Evolutionary conservation across 257 asterid genomes (phyloP).

Genomic region (Schizonepeta tenuifolia): DNA sequence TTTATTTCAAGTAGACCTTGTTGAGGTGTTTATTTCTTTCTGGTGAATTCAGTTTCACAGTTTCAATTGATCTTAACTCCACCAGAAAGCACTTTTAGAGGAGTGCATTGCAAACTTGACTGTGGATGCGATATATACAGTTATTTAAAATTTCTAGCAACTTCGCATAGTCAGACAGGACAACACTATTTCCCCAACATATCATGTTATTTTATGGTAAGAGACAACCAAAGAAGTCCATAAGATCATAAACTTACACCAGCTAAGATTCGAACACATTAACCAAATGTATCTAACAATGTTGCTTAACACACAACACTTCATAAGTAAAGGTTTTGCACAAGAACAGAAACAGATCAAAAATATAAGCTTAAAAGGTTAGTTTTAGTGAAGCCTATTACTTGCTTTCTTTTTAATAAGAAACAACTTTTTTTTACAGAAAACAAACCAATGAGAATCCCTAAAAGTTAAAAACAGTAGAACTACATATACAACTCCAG

Average conservation of each 20-base stretch:
- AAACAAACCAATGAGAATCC: not conserved
- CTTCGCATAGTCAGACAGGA: not conserved
- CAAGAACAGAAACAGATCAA: not conserved
- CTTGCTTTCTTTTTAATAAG: too few relatives aligned
- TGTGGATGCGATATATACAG: not conserved
- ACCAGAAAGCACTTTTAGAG: not conserved
- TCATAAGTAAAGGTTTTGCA: not conserved
- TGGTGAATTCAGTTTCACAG: too few relatives aligned
- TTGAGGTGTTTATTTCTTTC: too few relatives aligned
- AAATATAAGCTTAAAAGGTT: not conserved
- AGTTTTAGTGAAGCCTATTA: too few relatives aligned
- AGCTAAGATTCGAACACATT: not conserved
- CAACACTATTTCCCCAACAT: not conserved
- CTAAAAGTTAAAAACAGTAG: not conserved
- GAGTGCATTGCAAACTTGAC: not conserved
- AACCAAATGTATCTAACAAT: not conserved
- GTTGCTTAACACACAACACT: not conserved
- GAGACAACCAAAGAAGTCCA: not conserved
- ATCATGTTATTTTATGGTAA: not conserved
- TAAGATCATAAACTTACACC: not conserved
- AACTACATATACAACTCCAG: not conserved
- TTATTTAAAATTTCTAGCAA: not conserved
- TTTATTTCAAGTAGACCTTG: too few relatives aligned
- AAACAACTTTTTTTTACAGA: not conserved
- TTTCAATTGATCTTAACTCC: too few relatives aligned